Conservation (phyloP, 2,329 filamentous ascomycete genomes). For the Claviceps africana region DNA sequence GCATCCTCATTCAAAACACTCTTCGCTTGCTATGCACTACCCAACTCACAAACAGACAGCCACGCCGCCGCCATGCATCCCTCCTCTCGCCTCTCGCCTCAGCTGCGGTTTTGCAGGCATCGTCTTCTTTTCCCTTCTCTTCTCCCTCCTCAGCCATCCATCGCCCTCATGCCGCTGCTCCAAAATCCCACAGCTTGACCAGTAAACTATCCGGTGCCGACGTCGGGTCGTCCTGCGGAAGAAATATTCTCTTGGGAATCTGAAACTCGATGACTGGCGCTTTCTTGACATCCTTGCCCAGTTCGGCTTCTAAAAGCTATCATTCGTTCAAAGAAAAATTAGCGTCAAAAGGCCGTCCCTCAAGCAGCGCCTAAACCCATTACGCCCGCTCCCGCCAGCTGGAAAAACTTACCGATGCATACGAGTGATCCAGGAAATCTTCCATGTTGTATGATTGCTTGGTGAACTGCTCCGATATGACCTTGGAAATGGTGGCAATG, state of each 20-base stretch:
- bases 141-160: not conserved
- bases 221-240: conserved; percentile 33
- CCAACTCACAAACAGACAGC: not conserved
- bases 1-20: not conserved
- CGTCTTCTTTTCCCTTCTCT: not conserved
- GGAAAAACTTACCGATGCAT: conserved; percentile 50
- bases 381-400: too few relatives aligned
- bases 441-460: conserved; percentile 92
- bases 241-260: conserved; percentile 75
- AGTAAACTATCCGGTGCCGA: conserved; percentile 39
- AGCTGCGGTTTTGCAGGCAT: not conserved
- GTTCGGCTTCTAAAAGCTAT: conserved; percentile 70
- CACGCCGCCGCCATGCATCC: not conserved
- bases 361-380: too few relatives aligned
- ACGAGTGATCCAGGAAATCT: conserved; percentile 92
- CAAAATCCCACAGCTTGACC: conserved; percentile 49
- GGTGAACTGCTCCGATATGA: conserved; percentile 92
- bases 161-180: conserved; percentile 4
- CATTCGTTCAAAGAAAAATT: not conserved
- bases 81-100: not conserved
- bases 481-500: conserved; percentile 83
- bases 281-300: conserved; percentile 73
- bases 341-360: not conserved
- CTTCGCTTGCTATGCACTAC: conserved; percentile 3
- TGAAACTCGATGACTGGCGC: conserved; percentile 82